phyloP scores from a whole-genome alignment of 2,329 filamentous ascomycete genomes.

The Phyllosticta citrichinensis region DNA sequence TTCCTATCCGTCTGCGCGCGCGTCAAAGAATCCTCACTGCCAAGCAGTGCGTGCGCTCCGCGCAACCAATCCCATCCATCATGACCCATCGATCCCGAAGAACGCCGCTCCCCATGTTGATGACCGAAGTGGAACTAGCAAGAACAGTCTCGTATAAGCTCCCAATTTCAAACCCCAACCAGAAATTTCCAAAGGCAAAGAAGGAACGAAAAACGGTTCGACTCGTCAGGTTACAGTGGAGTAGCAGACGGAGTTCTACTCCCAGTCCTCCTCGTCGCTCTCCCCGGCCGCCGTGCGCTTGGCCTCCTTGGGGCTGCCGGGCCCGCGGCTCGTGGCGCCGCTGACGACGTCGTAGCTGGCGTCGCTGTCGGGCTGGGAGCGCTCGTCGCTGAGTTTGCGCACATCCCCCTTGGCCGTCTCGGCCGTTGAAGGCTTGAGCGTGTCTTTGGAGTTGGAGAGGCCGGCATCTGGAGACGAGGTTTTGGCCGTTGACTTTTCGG shows the following conservation, averaged over 20 bases:
- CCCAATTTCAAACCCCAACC: neutral
- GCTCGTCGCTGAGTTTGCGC: conserved; percentile 57
- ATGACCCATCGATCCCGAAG: neutral
- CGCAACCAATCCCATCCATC: neutral
- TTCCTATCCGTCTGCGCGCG: neutral
- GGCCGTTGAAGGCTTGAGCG: conserved; percentile 26
- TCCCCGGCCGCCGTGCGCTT: conserved; percentile 43
- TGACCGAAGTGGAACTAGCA: neutral
- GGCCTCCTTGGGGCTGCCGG: conserved; percentile 51
- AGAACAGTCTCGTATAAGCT: neutral
- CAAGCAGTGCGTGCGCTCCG: neutral
- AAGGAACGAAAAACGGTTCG: neutral
- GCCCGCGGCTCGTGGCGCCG: conserved; percentile 66
- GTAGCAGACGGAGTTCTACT: conserved; percentile 34
- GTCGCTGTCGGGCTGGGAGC: conserved; percentile 86
- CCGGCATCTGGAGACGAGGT: conserved; percentile 11
- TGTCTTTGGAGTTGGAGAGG: conserved; percentile 26
- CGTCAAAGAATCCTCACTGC: neutral
- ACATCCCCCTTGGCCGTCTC: conserved; percentile 20
- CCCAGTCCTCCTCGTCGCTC: conserved; percentile 68
- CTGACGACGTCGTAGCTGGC: conserved; percentile 88
- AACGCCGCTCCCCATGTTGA: neutral
- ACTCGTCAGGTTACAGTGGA: neutral
- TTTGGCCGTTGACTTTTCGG: conserved; percentile 11
- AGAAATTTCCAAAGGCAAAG: neutral